Base-by-base conservation (phyloP, 768 basidiomycete species). In the Solioccasus polychromus region DNA sequence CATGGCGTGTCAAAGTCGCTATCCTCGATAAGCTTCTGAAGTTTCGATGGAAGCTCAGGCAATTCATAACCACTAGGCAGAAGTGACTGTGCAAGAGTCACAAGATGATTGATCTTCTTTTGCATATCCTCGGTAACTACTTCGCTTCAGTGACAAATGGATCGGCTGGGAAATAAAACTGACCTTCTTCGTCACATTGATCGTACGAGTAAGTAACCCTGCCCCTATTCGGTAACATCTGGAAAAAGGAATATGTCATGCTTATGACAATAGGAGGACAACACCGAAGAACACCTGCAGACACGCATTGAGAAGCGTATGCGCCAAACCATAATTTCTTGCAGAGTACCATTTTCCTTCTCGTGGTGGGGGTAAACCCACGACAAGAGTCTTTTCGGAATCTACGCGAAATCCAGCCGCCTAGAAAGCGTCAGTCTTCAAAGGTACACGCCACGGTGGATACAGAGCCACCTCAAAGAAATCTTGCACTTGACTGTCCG, bases 181-280 rank as follows among this genome's bases (percentile, higher is more conserved):
- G 20, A 66, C 64, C 52, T 8, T 54, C 47, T 45, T 52, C 45
- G n/a, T 59, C 58, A 15, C 44, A 53, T 14, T 39, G 38, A 26
- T 58, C 44, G 24, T 54, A 57, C 28, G 62, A 58, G 42, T 64
- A 61, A 15, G 62, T 50, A 19, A 68, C 52, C 9, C 57, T 53
- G 1, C 72, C 71, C 31, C 57, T 45, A 40, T 71, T 74, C 2
- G 75, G 75, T 28, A 77, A 55, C 62, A 75, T 70, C 75, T 76
- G 17, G 22, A 24, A 36, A 28, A 5, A 2, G 38, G 10, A n/a
- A n/a, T 43, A 5, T 34, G 23, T 22, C 8, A 19, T 14, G 23
- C 29, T 12, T 4, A 45, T 3, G 34, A n/a, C n/a, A n/a, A n/a
- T n/a, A n/a, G n/a, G n/a, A 36, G 3, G 22, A 25, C 8, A 38